phyloP scores from a whole-genome alignment of 371 early-diverging fungal genomes.

The Nematocida sp. region DNA sequence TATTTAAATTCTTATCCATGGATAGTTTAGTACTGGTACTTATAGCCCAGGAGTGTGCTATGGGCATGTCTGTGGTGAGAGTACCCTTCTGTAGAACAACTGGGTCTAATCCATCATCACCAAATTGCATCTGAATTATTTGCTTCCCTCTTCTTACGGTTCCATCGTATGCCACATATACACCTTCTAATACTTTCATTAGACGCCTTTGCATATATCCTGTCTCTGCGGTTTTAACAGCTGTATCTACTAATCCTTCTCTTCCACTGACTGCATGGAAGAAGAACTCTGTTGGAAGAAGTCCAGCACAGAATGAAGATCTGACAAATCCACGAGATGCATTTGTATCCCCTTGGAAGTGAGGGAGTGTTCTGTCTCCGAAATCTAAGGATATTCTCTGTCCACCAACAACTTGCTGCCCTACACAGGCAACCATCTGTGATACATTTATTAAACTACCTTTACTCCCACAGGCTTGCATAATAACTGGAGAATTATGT shows the following conservation, averaged over 20 bases:
- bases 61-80: constrained; percentile 29
- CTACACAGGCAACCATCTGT: constrained; percentile 99
- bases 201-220: constrained; percentile 97
- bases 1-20: neutral
- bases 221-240: constrained; percentile 96
- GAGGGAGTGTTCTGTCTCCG: constrained; percentile 88
- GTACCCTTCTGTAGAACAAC: constrained; percentile 47
- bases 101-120: constrained; percentile 53
- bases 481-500: constrained; percentile 91
- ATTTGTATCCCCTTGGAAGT: constrained; percentile 72
- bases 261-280: constrained; percentile 98
- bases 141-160: constrained; percentile 63
- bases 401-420: constrained; percentile 95
- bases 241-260: constrained; percentile 99
- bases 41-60: constrained; percentile 41
- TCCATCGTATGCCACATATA: constrained; percentile 67
- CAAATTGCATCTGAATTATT: constrained; percentile 56
- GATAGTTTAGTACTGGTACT: neutral
- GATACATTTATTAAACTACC: constrained; percentile 95
- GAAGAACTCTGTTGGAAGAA: constrained; percentile 89
- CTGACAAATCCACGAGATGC: constrained; percentile 85
- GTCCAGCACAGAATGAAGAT: constrained; percentile 89
- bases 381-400: constrained; percentile 93
- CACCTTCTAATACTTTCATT: constrained; percentile 76
- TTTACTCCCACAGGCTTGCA: constrained; percentile 94